These are phyloP conservation scores for Leccinellum luteum DNA, from an alignment of 768 basidiomycete species.

Conservation along the genomic window DNA sequence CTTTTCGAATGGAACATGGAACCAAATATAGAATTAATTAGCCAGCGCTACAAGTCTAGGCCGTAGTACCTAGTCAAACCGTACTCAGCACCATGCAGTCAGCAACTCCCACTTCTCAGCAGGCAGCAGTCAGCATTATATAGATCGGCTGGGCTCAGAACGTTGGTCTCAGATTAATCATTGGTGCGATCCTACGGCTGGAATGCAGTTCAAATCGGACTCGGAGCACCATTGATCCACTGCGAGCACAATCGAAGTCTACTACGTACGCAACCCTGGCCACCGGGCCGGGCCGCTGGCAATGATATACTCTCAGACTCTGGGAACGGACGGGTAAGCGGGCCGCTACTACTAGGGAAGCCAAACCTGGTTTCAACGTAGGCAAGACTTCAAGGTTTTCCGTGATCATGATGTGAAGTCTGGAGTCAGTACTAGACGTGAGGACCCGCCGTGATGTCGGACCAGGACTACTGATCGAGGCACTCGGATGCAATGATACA, in stretches of 20 bases:
- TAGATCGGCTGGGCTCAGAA: too few species aligned
- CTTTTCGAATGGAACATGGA: not conserved
- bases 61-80: not conserved
- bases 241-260: too few species aligned
- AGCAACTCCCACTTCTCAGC: not conserved
- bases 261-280: too few species aligned
- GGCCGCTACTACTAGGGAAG: too few species aligned
- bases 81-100: not conserved
- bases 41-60: not conserved
- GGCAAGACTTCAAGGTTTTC: not conserved
- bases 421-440: not conserved
- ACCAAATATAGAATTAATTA: not conserved
- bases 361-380: not conserved
- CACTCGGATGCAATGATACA: not conserved
- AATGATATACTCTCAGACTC: not conserved
- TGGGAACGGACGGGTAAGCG: too few species aligned
- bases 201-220: too few species aligned
- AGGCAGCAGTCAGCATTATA: too few species aligned
- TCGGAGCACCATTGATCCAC: too few species aligned
- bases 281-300: too few species aligned
- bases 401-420: not conserved
- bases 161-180: not conserved
- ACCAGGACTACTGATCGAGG: not conserved
- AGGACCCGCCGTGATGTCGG: too few species aligned
- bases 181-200: not conserved